phyloP scores from a whole-genome alignment of 202 grass and related monocot genomes.

The Tripidium arundinaceum region DNA sequence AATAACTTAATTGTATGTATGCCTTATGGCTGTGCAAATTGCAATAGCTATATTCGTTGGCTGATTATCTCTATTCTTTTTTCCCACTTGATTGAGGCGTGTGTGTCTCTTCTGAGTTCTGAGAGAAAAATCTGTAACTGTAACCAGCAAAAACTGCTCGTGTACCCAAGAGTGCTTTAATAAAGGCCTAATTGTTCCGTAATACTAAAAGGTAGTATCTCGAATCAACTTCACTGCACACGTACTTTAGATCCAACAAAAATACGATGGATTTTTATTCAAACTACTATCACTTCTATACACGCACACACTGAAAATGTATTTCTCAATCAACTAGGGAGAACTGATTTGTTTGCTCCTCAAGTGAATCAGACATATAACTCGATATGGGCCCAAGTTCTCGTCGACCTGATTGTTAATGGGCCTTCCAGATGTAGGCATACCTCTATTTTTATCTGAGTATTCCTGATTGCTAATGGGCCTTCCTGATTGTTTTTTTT shows the following conservation, averaged over 20 bases:
- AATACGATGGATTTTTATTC: too few species aligned
- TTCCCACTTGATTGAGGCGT: neutral
- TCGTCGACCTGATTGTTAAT: neutral
- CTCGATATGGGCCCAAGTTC: neutral
- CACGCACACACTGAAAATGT: neutral
- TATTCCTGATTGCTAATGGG: neutral
- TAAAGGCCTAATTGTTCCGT: neutral
- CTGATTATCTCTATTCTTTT: slow-evolving; percentile 14
- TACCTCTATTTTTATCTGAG: neutral
- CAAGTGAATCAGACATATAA: neutral
- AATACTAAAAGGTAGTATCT: neutral
- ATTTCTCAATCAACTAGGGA: neutral
- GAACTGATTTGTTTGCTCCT: neutral
- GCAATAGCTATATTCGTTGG: too few species aligned
- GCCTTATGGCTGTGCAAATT: slow-evolving; percentile 17
- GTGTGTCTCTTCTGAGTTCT: neutral
- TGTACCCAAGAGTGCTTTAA: slow-evolving; percentile 1
- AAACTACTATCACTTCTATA: too few species aligned
- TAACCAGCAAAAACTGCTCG: slow-evolving; percentile 7
- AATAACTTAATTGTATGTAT: slow-evolving; percentile 14
- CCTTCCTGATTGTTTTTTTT: neutral
- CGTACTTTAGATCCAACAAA: too few species aligned
- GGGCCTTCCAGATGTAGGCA: neutral
- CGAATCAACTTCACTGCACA: too few species aligned
- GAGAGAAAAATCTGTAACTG: slow-evolving; percentile 21